A percentile compares a stretch with the other conserved stretches of the same genome.
Conservation (phyloP, 768 basidiomycete genomes). For the Pisolithus sp. region DNA sequence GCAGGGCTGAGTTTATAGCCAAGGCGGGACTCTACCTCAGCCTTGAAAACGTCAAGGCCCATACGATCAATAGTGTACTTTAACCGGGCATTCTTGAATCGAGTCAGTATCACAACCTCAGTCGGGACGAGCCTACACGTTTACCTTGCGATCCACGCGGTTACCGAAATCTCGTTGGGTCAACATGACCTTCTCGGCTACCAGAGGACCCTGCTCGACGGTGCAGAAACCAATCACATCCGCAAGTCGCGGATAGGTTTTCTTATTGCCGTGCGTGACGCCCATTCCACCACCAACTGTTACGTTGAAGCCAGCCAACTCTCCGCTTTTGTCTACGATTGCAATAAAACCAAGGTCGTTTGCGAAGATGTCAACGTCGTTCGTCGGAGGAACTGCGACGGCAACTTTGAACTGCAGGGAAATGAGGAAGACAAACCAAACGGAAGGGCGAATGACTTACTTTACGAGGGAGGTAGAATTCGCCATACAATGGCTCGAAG, state of each 20-base stretch:
- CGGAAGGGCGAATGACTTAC: constrained; percentile 33
- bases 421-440: background rate
- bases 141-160: constrained; percentile 70
- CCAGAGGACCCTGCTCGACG: constrained; percentile 72
- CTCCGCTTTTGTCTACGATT: constrained; percentile 68
- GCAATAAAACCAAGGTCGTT: constrained; percentile 98
- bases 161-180: constrained; percentile 96
- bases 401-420: constrained; percentile 86
- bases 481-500: constrained; percentile 95
- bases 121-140: background rate
- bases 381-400: constrained; percentile 91
- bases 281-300: constrained; percentile 97
- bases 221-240: constrained; percentile 92
- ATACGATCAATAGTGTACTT: constrained; percentile 98
- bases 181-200: constrained; percentile 91
- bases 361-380: constrained; percentile 93
- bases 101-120: constrained; percentile 7
- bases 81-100: constrained; percentile 70
- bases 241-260: constrained; percentile 90
- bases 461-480: constrained; percentile 94
- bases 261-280: constrained; percentile 97
- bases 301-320: constrained; percentile 91
- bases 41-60: constrained; percentile 82
- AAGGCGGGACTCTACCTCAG: constrained; percentile 83
- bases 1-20: constrained; percentile 72